Base-by-base conservation (phyloP, 768 basidiomycete species). In the Serendipita indica region DNA sequence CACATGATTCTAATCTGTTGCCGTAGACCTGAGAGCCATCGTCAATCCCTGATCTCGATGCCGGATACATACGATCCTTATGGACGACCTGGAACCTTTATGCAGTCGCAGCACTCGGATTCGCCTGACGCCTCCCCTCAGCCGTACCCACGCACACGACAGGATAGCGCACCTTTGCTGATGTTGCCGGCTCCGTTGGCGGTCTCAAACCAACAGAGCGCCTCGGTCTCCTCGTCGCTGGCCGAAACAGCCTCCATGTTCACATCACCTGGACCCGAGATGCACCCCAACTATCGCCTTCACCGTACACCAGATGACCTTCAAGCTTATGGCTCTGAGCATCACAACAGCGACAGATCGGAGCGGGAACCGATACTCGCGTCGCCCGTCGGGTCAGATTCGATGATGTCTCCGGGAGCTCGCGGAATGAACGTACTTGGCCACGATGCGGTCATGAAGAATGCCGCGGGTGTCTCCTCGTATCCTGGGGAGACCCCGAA, bases 1-100 rank as follows among this genome's bases (percentile, higher is more conserved):
- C 57, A 2, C 60, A 43, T 22, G 58, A 37, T 66, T 33, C 60
- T 63, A 61, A 61, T 62, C 14, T 70, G 72, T 62, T 16, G n/a
- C 34, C 57, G 33, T 49, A 67, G 69, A 32, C 57, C 63, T 4
- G 69, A 68, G 14, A 71, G 69, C 57, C 67, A 70, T 45, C 77
- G 90, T 20, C 84, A 87, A 65, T 93, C 90, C 10, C 68, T 85
- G 66, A 79, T 81, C 16, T 93, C 89, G 1, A 83, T 81, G 41
- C 81, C 82, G 57, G 89, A 92, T 63, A 75, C 78, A n/a, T 81
- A 80, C 60, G 77, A 78, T 61, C 73, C 79, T 28, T 46, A 60
- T 49, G 58, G 28, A 28, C 61, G 60, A n/a, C 62, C 20, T 41
- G 20, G 27, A 58, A 58, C 59, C 41, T 30, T 54, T 60, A 28